These are phyloP conservation scores for Pinus taeda DNA, from an alignment of 75 land plant genomes.

Conservation along the genomic window DNA sequence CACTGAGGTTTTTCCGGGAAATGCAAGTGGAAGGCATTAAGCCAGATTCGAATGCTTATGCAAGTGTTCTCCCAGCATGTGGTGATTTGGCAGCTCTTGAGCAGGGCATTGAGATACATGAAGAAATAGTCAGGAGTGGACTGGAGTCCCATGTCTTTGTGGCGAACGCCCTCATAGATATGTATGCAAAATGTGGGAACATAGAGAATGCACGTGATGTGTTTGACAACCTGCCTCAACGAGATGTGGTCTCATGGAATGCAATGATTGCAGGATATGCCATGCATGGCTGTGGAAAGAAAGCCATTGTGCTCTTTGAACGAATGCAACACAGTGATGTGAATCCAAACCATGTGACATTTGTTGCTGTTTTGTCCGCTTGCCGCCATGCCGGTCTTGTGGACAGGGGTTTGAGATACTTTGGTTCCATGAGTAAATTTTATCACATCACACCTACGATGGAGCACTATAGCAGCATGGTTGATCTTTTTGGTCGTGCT, in stretches of 20 bases:
- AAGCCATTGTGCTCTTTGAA: constrained; percentile 20
- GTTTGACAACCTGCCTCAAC: constrained; percentile 21
- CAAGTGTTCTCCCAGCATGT: constrained; percentile 17
- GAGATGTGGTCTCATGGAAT: constrained; percentile 51
- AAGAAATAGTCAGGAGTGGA: constrained; percentile 15
- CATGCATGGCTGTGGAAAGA: constrained; percentile 11
- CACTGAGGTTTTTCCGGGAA: constrained; percentile 14
- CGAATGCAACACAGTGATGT: constrained; percentile 17
- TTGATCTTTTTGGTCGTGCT: not conserved
- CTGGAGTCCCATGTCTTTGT: constrained; percentile 7
- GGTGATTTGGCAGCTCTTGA: constrained; percentile 8
- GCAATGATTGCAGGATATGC: constrained; percentile 37
- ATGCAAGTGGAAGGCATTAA: constrained; percentile 20
- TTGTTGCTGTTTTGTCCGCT: not conserved
- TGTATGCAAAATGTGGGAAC: constrained; percentile 39
- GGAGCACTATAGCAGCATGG: not conserved
- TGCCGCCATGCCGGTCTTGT: not conserved
- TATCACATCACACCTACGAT: not conserved
- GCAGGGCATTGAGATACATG: constrained; percentile 12
- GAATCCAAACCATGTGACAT: not conserved
- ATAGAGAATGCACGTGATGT: constrained; percentile 17
- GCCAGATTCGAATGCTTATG: constrained; percentile 15
- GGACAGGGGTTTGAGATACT: not conserved
- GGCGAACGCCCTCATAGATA: constrained; percentile 32
- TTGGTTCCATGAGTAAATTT: not conserved